Conservation (phyloP, 192 early-diverging fungal genomes). For the Dimargaris cristalligena region DNA sequence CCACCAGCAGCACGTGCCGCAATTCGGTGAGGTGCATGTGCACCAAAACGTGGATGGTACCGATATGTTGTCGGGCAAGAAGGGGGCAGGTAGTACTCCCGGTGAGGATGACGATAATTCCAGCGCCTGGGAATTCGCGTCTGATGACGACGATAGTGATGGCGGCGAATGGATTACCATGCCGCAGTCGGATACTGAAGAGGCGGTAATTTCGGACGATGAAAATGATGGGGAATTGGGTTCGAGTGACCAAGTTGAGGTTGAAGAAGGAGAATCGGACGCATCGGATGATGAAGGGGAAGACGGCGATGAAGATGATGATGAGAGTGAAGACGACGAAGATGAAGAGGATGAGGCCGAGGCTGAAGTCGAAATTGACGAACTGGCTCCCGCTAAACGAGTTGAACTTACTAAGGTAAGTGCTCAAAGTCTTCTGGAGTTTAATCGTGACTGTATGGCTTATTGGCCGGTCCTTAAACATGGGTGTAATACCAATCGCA, state of each 20-base stretch:
- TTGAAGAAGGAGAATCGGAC: conserved; percentile 13
- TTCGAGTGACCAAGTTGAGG: too few species aligned
- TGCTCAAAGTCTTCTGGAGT: conserved; percentile 15
- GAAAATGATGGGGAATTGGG: too few species aligned
- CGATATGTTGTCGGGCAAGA: conserved; percentile 46
- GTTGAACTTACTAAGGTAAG: not conserved
- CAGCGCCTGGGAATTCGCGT: conserved; percentile 18
- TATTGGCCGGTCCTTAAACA: too few species aligned
- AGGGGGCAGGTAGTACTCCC: conserved; percentile 7
- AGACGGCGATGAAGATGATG: conserved; percentile 15
- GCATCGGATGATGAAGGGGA: not conserved
- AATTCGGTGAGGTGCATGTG: conserved; percentile 56
- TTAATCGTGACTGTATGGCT: too few species aligned
- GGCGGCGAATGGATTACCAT: conserved; percentile 14
- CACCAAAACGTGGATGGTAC: conserved; percentile 61
- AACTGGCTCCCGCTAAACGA: conserved; percentile 8
- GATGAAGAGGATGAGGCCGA: conserved; percentile 27
- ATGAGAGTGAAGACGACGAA: conserved; percentile 29
- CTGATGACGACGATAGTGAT: conserved; percentile 14
- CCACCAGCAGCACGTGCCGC: conserved; percentile 24
- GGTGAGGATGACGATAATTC: conserved; percentile 16
- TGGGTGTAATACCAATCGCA: too few species aligned
- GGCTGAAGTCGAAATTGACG: conserved; percentile 20
- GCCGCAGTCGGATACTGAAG: conserved; percentile 11
- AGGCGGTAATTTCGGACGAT: too few species aligned